Conservation (phyloP, 768 basidiomycete species). For the Russula sp. region DNA sequence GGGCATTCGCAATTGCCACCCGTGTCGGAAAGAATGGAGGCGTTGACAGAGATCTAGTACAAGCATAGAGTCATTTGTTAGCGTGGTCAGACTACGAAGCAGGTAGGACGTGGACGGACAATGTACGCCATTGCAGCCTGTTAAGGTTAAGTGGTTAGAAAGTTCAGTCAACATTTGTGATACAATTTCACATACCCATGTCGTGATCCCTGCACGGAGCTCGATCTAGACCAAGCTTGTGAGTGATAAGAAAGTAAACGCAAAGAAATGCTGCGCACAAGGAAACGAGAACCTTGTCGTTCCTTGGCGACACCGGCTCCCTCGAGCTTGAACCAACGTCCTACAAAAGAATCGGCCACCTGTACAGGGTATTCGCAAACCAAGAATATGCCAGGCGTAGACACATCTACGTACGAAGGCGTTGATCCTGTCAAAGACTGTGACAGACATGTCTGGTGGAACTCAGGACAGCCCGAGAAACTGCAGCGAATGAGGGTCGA, state of each 20-base stretch:
- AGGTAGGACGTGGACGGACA: constrained; percentile 32
- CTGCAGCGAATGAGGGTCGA: too few species aligned
- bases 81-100: neutral
- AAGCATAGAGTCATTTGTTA: neutral
- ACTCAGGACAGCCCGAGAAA: neutral
- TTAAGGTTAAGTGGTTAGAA: neutral
- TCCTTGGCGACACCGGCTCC: constrained; percentile 32
- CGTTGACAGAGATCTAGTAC: constrained; percentile 76
- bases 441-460: neutral
- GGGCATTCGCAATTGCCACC: constrained; percentile 82
- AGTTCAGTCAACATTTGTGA: constrained; percentile 11
- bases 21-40: constrained; percentile 65
- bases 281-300: constrained; percentile 32
- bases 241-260: neutral
- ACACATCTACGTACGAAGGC: constrained; percentile 9
- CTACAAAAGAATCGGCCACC: constrained; percentile 32
- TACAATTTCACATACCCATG: constrained; percentile 51
- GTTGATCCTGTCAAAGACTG: constrained; percentile 16
- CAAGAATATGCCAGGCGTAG: neutral
- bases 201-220: constrained; percentile 72
- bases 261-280: constrained; percentile 25
- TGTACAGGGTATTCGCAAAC: neutral
- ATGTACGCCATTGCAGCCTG: constrained; percentile 84
- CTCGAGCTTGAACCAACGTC: constrained; percentile 34
- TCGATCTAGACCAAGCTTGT: constrained; percentile 48